Percentiles rank a stretch among this genome's conserved stretches.
Conservation (phyloP, 768 basidiomycete species). For the Lactarius sp. region DNA sequence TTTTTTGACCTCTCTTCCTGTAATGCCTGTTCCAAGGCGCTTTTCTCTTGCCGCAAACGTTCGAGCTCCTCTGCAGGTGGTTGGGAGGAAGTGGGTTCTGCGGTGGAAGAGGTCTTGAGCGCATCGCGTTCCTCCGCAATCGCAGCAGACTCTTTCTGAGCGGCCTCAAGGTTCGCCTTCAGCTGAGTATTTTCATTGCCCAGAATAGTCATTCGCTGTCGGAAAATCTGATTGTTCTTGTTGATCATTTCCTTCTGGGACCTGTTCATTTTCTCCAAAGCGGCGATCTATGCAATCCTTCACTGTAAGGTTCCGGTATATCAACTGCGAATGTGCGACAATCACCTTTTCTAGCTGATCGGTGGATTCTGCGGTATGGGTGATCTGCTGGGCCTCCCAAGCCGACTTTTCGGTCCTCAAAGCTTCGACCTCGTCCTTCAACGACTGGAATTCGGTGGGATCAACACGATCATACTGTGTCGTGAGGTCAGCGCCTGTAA, state of each 20-base stretch:
- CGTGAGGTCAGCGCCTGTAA: neutral
- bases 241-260: slow-evolving; percentile 17
- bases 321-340: neutral
- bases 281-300: slow-evolving; percentile 18
- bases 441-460: slow-evolving; percentile 73
- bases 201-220: slow-evolving; percentile 20
- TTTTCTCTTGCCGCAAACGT: slow-evolving; percentile 35
- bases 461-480: slow-evolving; percentile 81
- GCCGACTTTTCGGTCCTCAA: slow-evolving; percentile 32
- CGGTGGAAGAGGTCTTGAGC: slow-evolving; percentile 35
- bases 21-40: slow-evolving; percentile 37
- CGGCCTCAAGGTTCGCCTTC: slow-evolving; percentile 24
- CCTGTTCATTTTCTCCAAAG: slow-evolving; percentile 21
- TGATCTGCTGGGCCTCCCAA: slow-evolving; percentile 19
- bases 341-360: slow-evolving; percentile 27
- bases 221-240: slow-evolving; percentile 23
- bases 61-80: slow-evolving; percentile 28
- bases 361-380: neutral
- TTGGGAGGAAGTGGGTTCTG: slow-evolving; percentile 1
- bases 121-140: slow-evolving; percentile 30
- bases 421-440: slow-evolving; percentile 65
- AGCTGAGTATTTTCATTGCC: slow-evolving; percentile 20
- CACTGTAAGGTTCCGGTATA: neutral
- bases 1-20: slow-evolving; percentile 35
- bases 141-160: slow-evolving; percentile 26